Base-by-base conservation (phyloP, 805 yeast genomes). In the Candida manassasensis region DNA sequence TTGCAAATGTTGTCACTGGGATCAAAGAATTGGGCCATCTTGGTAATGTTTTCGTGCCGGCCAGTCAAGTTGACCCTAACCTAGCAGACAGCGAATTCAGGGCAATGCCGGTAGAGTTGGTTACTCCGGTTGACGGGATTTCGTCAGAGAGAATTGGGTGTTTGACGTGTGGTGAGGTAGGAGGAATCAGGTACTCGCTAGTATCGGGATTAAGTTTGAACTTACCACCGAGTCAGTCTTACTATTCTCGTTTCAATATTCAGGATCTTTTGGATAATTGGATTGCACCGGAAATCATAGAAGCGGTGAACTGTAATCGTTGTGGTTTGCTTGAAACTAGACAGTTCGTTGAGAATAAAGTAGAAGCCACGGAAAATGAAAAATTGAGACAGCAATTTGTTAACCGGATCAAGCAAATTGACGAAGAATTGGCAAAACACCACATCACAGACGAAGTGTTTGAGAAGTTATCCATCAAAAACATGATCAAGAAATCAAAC, bases 291-390 rank as follows among this genome's bases (percentile, higher is more conserved):
- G 98, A 90, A 53, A 76, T 84, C 15, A 88, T 90, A 39, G 89
- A 86, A 45, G 96, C 88, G 30, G 98, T 90, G 24, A 90, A 88
- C 58, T 90, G 98, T 65, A 87, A 89, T 52, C 71, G 97, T 49
- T 90, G 97, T 66, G 90, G 94, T 3, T 67, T 90, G 45, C 57
- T 58, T 19, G 79, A 79, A 39, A 80, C 84, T 9, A 61, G 59
- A 34, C 70, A 67, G n/a, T 77, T 71, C 42, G 58, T 81, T 21
- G 34, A 47, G 13, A 63, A 56, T 11, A 71, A 72, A 42, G 30
- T 79, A 18, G 38, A 50, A 9, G 47, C 50, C 10, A 70, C 89
- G 41, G 48, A 52, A 2, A 71, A 66, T 42, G 61, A 52, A 2
- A 59, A 56, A 36, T 42, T 65, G 9, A 40, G 42, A 6, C 53